Evolutionary conservation across 306 rosid species (phyloP), one percentile per base, ranked within the genome.

Genomic region (Quercus bicolor): DNA sequence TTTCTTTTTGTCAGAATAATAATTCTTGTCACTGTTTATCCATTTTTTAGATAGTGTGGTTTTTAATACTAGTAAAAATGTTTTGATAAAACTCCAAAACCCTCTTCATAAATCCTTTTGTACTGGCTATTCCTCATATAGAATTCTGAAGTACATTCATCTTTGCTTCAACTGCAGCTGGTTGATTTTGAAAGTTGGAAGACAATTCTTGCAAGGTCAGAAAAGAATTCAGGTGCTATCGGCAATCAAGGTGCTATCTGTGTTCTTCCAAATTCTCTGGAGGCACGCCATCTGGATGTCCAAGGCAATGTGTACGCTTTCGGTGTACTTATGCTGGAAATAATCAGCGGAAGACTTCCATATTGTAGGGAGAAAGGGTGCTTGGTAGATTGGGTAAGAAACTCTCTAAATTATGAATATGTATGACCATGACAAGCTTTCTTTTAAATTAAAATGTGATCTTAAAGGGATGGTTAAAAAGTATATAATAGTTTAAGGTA

Each of bases 151-250:
- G 6, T 68, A 57, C 56, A 54, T 53, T 69, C 16, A 13, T 28
- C 75, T 56, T 62, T 11, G n/a, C 74, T 81, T 76, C 28, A 65
- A 69, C 62, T 87, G 88, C 89, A 96, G 99, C 81, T 96, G 80
- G 94, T 96, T 82, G 98, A 96, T 82, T 96, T 96, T 82, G 99
- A 96, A 85, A 87, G 98, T 86, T 96, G 99, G 99, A 96, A 96
- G 87, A 83, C 96, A 70, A 93, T 96, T 82, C 91, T 96, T 72
- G 90, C 87, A 61, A 89, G 98, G 88, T 91, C 96, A 20, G 99
- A 93, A 81, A 91, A 87, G 81, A 90, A 91, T 82, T 90, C 94
- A 3, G 94, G 91, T 73, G 70, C 97, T 37, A 82, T 96, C 72
- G 86, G 87, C 64, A 88, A 86, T 82, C 92, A 91, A 86, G 99